Conservation (phyloP, 805 yeast genomes). For the Candida multigemmis region DNA sequence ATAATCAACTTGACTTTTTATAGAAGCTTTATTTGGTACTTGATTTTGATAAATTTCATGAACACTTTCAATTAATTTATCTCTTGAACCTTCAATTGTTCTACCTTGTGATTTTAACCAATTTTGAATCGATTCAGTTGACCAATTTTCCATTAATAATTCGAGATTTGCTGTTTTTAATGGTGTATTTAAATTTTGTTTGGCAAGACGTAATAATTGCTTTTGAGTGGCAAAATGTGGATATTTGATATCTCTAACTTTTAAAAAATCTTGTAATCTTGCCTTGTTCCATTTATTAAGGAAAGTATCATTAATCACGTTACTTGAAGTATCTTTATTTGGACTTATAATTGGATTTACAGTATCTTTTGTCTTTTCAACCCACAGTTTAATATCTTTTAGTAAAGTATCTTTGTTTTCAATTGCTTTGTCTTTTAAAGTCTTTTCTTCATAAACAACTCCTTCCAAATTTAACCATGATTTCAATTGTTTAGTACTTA, state of each 20-base stretch:
- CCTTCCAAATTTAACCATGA: conserved; percentile 44
- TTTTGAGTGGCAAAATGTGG: conserved; percentile 30
- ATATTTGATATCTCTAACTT: conserved; percentile 28
- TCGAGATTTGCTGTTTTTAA: no score
- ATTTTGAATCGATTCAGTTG: conserved; percentile 24
- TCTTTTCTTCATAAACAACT: conserved; percentile 19
- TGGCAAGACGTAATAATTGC: conserved; percentile 30
- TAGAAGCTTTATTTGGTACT: conserved; percentile 4
- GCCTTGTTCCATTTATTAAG: conserved; percentile 39
- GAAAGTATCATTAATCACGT: conserved; percentile 36
- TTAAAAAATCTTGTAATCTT: conserved; percentile 31
- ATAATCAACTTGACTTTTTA: conserved; percentile 6
- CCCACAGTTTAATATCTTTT: conserved; percentile 31
- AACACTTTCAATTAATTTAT: conserved; percentile 13
- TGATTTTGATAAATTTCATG: conserved; percentile 8
- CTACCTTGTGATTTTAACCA: conserved; percentile 29
- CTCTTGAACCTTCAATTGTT: conserved; percentile 12
- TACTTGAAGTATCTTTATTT: conserved; percentile 15
- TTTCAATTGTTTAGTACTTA: conserved; percentile 46
- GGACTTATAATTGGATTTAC: conserved; percentile 27
- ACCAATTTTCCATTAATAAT: conserved; percentile 33
- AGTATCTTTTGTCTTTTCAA: conserved; percentile 12
- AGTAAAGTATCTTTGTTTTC: conserved; percentile 23
- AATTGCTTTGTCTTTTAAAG: conserved; percentile 24
- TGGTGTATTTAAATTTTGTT: no score